Evolutionary conservation across 1,139 yeast genomes (phyloP), one percentile per base, ranked within the genome.

Genomic region (Geotrichum candidum): DNA sequence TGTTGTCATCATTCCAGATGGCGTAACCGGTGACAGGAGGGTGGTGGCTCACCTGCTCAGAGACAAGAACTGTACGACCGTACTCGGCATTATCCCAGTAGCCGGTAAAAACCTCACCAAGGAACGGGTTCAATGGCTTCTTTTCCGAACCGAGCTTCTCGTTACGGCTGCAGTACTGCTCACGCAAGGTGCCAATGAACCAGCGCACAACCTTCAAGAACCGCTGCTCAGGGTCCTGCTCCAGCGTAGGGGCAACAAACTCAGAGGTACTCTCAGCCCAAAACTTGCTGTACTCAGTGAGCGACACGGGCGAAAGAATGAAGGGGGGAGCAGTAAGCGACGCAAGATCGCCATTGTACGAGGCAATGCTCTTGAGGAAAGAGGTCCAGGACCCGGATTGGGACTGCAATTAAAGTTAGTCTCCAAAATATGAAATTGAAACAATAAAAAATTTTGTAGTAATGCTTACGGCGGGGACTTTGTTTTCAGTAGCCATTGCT

Each of bases 241-340:
- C 80, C 59, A 74, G 77, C 18, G 81, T 76, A 48, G 97, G 91
- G 53, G 84, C 94, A 63, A 90, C 76, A 64, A 94, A 82, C 66
- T 91, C 80, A 68, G 90, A 92, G 18, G 94, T 91, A 72, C 89
- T 94, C 74, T 91, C 97, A 57, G 92, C 74, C 80, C 81, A 78
- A 68, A 90, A 94, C 74, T 90, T 94, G 22, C 97, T 88, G 76
- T 89, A 94, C 77, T 94, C 99, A 35, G 85, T 84, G 69, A 90
- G 80, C 2, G 98, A 92, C 7, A 89, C 87, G 31, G 97, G 92
- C 10, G 97, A 90, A 65, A 94, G 80, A 69, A 94, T 94, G 76
- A 94, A 94, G n/a, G 99, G 97, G 33, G 99, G 99, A 1, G 99
- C 99, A 1, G 99, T 91, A 71, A 94, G 78, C 1, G 96, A 86